Base-by-base conservation (phyloP, 768 basidiomycete species). In the Coprinellus aureogranulatus region DNA sequence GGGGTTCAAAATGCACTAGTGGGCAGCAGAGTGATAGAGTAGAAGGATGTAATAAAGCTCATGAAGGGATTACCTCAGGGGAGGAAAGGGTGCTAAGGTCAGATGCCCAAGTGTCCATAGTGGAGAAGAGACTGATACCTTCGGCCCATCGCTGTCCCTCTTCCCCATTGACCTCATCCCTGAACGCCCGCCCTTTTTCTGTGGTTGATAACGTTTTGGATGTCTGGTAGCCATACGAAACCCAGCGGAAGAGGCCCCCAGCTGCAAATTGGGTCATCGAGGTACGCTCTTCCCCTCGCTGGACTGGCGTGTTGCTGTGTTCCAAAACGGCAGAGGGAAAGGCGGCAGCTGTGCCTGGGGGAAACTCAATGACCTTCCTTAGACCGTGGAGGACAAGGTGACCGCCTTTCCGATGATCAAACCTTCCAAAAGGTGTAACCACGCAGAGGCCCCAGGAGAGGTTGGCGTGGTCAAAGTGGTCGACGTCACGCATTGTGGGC, bases 241-340 rank as follows among this genome's bases (percentile, higher is more conserved):
- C 51, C 49, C 49, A 46, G n/a, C 28, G 22, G 41, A 60, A 26
- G 28, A 56, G 37, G n/a, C 23, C 30, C 4, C 41, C 46, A 1
- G 51, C 31, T 8, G 31, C 30, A 40, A 14, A 53, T 34, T 53
- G 51, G n/a, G 51, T 23, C 9, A 53, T 37, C 14, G 31, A 37
- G 14, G 16, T 18, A 3, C 51, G 51, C 12, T 40, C 18, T 12
- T 53, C 51, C 8, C 31, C 30, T n/a, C 45, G 10, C 12, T 56
- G 47, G 4, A 72, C 54, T 0, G 65, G 58, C 1, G 64, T 50
- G 28, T 73, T 57, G 30, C 47, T 27, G 22, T 57, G 55, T 34
- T 34, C 20, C 11, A 57, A 6, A 11, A 26, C 34, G 3, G 55
- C 55, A 5, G 55, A 57, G 5, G 55, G 55, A 11, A 57, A 20